Evolutionary conservation across 2,329 filamentous ascomycete species (phyloP), one percentile per base, ranked within the genome.

Genomic region (Exserohilum turcica): DNA sequence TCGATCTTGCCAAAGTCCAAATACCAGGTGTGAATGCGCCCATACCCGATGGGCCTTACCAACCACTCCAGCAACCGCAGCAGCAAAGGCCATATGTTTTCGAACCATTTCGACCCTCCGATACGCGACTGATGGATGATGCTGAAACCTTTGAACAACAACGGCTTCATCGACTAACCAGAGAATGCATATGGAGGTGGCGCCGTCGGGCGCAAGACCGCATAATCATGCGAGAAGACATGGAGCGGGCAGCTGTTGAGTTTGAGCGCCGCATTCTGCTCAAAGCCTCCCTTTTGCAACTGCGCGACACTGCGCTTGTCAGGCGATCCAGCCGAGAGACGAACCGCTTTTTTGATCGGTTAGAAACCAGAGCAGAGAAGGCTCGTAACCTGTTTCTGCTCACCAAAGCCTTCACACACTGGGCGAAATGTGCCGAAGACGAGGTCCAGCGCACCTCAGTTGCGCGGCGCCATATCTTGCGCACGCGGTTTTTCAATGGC

Each of bases 401-500:
- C 52, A 83, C 80, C 3, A 87, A 85, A 68, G 82, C 84, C 2
- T 86, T 90, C 51, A 82, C 80, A 1, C 85, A 88, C 59, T 95
- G 91, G 91, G 82, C 83, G 9, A 81, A 83, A 48, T 79, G 82
- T 44, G 82, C 89, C 9, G 81, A 80, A 5, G 85, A 89, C 12
- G 84, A 90, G 65, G 78, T 86, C 13, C 81, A 85, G 57, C 82
- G 84, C 35, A 90, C 89, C 3, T 84, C 83, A 4, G 80, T 85
- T 36, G 90, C 89, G 16, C 82, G 88, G 57, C 80, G 85, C 56
- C 88, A 91, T 68, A 85, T 92, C 54, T 76, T 94, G 48, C 81
- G 87, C 49, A 84, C 83, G 10, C 83, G 84, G 49, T 87, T 86
- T 56, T 91, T 90, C 71, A 84, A 83, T 52, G 84, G 84, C 6